Evolutionary conservation across 208 protist genomes (phyloP).

Genomic region (Leptomonas pyrrhocoris): DNA sequence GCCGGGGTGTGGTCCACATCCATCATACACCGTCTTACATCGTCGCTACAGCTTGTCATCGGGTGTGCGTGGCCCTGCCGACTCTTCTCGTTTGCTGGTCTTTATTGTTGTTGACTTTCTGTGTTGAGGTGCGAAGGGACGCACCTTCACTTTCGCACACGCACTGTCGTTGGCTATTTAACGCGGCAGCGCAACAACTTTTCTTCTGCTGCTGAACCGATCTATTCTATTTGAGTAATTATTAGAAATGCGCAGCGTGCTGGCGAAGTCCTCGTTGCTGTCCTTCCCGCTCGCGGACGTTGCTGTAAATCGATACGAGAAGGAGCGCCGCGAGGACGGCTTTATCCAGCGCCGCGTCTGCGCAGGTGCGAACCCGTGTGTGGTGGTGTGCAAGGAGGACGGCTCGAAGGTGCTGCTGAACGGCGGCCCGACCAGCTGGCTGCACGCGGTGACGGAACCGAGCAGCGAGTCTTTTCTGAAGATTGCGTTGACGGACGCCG

Average conservation of each 20-base stretch:
- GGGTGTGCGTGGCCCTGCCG: too few relatives aligned
- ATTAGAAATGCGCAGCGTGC: neutral
- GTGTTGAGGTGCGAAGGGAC: too few relatives aligned
- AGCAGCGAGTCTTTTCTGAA: conserved; percentile 9
- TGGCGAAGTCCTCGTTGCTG: conserved; percentile 6
- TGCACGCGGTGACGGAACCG: conserved; percentile 25
- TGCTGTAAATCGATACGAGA: conserved; percentile 22
- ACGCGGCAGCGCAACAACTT: too few relatives aligned
- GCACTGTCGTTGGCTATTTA: too few relatives aligned
- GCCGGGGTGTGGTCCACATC: too few relatives aligned
- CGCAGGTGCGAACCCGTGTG: conserved; percentile 21
- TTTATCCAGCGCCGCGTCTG: conserved; percentile 36
- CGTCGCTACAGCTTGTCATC: too few relatives aligned
- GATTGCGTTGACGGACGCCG: conserved; percentile 8
- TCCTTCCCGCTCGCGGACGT: conserved; percentile 16
- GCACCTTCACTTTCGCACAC: too few relatives aligned
- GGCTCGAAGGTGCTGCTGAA: conserved; percentile 26
- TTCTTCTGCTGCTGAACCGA: too few relatives aligned
- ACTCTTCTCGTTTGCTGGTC: too few relatives aligned
- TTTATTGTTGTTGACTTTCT: too few relatives aligned
- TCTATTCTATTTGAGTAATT: too few relatives aligned
- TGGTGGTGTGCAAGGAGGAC: conserved; percentile 36
- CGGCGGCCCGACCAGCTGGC: conserved; percentile 20
- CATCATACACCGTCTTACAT: too few relatives aligned
- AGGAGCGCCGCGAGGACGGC: conserved; percentile 18